phyloP scores from a whole-genome alignment of 805 yeast genomes.

The Wickerhamomyces ciferrii region DNA sequence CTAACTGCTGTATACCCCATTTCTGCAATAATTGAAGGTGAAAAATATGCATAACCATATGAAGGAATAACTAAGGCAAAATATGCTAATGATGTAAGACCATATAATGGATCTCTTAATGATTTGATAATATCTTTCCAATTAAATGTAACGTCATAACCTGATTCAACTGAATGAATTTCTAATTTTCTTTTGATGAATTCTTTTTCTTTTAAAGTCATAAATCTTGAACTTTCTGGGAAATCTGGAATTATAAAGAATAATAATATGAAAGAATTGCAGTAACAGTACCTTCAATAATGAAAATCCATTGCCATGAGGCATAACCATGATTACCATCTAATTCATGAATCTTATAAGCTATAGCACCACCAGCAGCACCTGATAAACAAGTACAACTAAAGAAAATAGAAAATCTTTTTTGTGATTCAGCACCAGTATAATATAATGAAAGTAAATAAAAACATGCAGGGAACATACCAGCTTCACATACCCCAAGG shows the following conservation, averaged over 20 bases:
- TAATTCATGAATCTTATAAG: slow-evolving; percentile 37
- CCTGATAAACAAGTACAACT: slow-evolving; percentile 49
- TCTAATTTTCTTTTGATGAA: slow-evolving; percentile 31
- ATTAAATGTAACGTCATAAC: slow-evolving; percentile 27
- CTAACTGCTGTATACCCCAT: slow-evolving; percentile 55
- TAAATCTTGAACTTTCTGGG: slow-evolving; percentile 34
- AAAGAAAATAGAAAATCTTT: slow-evolving; percentile 42
- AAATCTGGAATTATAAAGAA: slow-evolving; percentile 36
- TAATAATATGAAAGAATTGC: slow-evolving; percentile 28
- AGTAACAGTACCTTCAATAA: slow-evolving; percentile 45
- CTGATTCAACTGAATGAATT: slow-evolving; percentile 32
- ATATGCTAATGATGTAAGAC: slow-evolving; percentile 28
- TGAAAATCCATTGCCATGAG: slow-evolving; percentile 47
- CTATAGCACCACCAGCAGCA: slow-evolving; percentile 51
- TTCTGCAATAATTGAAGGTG: slow-evolving; percentile 32
- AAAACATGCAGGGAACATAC: slow-evolving; percentile 46
- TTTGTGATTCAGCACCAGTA: slow-evolving; percentile 41
- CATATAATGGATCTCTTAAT: slow-evolving; percentile 52
- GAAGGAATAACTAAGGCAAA: slow-evolving; percentile 34
- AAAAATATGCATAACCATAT: slow-evolving; percentile 39
- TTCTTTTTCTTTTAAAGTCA: slow-evolving; percentile 32
- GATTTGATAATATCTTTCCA: slow-evolving; percentile 32
- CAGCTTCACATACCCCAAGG: slow-evolving; percentile 49
- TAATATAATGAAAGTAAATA: slow-evolving; percentile 44
- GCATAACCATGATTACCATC: slow-evolving; percentile 38